phyloP scores from a whole-genome alignment of 176 grass and related monocot genomes.

The Phragmites australis region DNA sequence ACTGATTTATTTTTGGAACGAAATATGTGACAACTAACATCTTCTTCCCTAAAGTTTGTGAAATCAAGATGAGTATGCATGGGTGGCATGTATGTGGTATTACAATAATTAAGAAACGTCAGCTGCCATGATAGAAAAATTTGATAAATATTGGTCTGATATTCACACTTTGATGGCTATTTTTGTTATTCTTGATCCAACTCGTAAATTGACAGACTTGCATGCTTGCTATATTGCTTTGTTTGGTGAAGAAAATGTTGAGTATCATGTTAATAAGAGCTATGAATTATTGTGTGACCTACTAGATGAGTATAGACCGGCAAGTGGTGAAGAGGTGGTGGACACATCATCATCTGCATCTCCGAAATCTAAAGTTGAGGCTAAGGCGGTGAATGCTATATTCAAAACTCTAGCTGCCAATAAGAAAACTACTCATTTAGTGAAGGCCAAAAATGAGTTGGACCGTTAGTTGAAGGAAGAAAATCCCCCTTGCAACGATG shows the following conservation, averaged over 20 bases:
- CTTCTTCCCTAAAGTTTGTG: background rate
- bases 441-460: background rate
- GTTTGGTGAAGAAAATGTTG: background rate
- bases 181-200: background rate
- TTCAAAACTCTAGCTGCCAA: too few relatives aligned
- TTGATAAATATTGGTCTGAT: slow-evolving; percentile 1
- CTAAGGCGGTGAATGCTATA: background rate
- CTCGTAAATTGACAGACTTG: background rate
- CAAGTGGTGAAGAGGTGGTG: background rate
- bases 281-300: background rate
- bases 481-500: background rate
- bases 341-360: too few relatives aligned
- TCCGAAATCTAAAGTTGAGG: too few relatives aligned
- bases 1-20: background rate
- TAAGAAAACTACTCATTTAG: too few relatives aligned
- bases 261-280: background rate
- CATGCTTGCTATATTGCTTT: background rate
- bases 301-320: background rate
- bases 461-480: background rate
- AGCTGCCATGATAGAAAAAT: background rate
- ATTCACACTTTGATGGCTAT: background rate
- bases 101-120: background rate
- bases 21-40: background rate
- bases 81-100: background rate
- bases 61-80: background rate